Percentiles rank a stretch among this genome's conserved stretches.
Conservation (phyloP, 441 rosid species). For the Gossypium schwendimanii region DNA sequence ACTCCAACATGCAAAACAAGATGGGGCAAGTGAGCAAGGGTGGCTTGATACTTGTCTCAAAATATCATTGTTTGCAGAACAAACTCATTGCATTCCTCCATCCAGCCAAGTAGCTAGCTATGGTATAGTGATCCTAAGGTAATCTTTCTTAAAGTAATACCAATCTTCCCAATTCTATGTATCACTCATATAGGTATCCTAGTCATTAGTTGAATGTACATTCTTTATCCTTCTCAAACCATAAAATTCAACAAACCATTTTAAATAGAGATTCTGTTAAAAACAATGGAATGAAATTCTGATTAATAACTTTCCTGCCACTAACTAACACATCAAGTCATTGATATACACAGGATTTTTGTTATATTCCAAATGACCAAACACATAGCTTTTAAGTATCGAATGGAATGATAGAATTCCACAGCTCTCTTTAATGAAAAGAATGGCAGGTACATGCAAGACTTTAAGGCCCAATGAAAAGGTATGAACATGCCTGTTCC, state of each 20-base stretch:
- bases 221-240: background rate
- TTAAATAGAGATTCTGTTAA: background rate
- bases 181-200: background rate
- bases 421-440: slow-evolving; percentile 1
- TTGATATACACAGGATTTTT: background rate
- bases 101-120: background rate
- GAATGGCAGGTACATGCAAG: slow-evolving; percentile 15
- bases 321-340: background rate
- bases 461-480: slow-evolving; percentile 2
- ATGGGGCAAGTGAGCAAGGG: background rate
- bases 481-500: slow-evolving; percentile 66
- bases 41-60: background rate
- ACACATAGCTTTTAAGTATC: background rate
- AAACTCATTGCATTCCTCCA: background rate
- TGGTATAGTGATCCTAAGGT: background rate
- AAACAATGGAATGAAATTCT: background rate
- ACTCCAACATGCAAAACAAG: background rate
- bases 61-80: background rate
- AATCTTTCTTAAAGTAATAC: background rate
- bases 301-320: background rate
- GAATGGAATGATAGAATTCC: background rate
- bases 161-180: background rate
- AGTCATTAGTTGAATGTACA: background rate
- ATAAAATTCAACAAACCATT: slow-evolving; percentile 5
- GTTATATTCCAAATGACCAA: background rate